Evolutionary conservation across 2,329 filamentous ascomycete species (phyloP), one percentile per base, ranked within the genome.

Genomic region (Gremmenia infestans): DNA sequence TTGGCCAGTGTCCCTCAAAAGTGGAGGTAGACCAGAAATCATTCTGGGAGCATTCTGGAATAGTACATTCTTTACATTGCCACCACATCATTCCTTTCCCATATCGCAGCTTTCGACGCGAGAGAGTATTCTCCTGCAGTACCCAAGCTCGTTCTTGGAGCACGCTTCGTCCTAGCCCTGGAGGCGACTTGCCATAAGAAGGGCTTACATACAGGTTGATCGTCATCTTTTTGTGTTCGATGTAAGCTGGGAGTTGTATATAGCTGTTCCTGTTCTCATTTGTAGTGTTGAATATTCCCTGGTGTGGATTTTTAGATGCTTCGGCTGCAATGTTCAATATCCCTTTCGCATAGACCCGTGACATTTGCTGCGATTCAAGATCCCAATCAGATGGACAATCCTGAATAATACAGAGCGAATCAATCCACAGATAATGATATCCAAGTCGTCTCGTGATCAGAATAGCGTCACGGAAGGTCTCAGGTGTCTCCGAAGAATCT

Each of bases 361-460:
- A 17, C 50, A 52, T 52, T n/a, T 22, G 15, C 12, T 9, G 6
- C 15, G 50, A 40, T 25, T 52, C 50, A 3, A 12, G 32, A 15
- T 8, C 25, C 50, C 50, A 52, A 35, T 52, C 50, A n/a, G 8
- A 3, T 3, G 11, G 11, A 15, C 17, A 40, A 17, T 46, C 40
- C 19, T 52, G 40, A 25, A 52, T 36, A 36, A 52, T 52, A 23
- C 39, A 52, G 4, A 52, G 40, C 14, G 39, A 32, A 15, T 52
- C 50, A 11, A 52, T 46, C 50, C 50, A 52, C 5, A 52, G 8
- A 46, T 46, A 52, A 39, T 22, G 17, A 22, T 35, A 35, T 6
- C 23, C 39, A 11, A 52, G 40, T 9, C 15, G 11, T 36, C 23
- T 19, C 3, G 22, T 32, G 7, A 23, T 23, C 7, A 12, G 5